A percentile compares a stretch with the other conserved stretches of the same genome.
These are phyloP conservation scores for Lactarius pseudohatsudake DNA, from an alignment of 768 basidiomycete species.

Conservation along the genomic window DNA sequence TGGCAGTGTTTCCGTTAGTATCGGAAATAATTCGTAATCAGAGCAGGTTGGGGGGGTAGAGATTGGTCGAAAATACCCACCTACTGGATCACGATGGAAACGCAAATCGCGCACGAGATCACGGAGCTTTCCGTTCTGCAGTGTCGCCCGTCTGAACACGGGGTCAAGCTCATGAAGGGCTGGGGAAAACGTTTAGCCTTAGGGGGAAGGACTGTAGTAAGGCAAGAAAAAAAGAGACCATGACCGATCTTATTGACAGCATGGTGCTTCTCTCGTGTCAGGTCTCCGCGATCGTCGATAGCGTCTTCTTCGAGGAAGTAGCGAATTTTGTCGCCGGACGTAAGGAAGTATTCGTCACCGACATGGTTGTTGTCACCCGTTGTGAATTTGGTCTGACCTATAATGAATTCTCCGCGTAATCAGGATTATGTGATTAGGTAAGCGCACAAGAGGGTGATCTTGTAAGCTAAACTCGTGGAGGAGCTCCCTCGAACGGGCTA, in stretches of 20 bases:
- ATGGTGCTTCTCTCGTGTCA: constrained; percentile 67
- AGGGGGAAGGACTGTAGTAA: neutral
- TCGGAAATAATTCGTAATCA: constrained; percentile 22
- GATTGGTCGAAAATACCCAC: constrained; percentile 40
- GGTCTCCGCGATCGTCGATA: constrained; percentile 62
- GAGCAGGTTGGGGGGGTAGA: neutral
- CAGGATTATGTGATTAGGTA: neutral
- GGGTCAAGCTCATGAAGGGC: constrained; percentile 86
- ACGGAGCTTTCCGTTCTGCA: constrained; percentile 73
- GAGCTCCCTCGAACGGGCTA: constrained; percentile 70
- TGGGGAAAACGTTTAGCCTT: constrained; percentile 33
- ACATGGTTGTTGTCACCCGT: constrained; percentile 75
- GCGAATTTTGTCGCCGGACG: constrained; percentile 90
- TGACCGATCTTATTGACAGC: constrained; percentile 97
- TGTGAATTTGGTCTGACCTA: constrained; percentile 79
- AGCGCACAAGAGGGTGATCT: constrained; percentile 74
- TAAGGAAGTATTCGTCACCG: constrained; percentile 92
- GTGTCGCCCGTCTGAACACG: constrained; percentile 71
- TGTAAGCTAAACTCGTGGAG: constrained; percentile 75
- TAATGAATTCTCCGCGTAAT: neutral
- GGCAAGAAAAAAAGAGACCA: constrained; percentile 43
- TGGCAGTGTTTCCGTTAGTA: constrained; percentile 12
- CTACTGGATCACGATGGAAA: constrained; percentile 83
- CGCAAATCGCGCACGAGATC: constrained; percentile 72
- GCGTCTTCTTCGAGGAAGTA: constrained; percentile 95